Evolutionary conservation across 805 yeast genomes (phyloP).

Genomic region (Lipomyces lipofer): DNA sequence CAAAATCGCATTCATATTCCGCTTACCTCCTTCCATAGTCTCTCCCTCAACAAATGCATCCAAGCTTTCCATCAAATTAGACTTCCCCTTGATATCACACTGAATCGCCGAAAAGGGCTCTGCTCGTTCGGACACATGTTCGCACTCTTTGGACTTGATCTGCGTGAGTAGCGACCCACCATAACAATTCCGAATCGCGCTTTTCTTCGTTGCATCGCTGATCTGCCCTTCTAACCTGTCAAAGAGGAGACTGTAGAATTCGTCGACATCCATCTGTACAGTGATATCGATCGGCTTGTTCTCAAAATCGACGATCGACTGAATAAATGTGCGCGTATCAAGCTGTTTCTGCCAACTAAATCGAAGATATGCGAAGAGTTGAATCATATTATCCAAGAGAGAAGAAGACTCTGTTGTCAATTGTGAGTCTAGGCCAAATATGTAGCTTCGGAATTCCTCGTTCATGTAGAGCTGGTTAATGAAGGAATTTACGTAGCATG

Average conservation of each 20-base stretch:
- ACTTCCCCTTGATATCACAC: slow-evolving; percentile 28
- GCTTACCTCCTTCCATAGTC: slow-evolving; percentile 24
- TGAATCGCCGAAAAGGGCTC: slow-evolving; percentile 30
- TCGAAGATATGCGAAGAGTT: slow-evolving; percentile 21
- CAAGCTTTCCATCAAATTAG: slow-evolving; percentile 16
- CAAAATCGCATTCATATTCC: not conserved
- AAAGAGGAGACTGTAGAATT: slow-evolving; percentile 25
- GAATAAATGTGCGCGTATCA: slow-evolving; percentile 13
- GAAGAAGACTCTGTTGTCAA: not conserved
- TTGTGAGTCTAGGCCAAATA: slow-evolving; percentile 11
- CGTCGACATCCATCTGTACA: slow-evolving; percentile 30
- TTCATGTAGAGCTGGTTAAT: slow-evolving; percentile 28
- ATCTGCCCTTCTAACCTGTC: slow-evolving; percentile 25
- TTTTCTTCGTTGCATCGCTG: not conserved
- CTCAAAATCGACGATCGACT: slow-evolving; percentile 24
- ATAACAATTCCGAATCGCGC: slow-evolving; percentile 8
- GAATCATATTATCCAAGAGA: slow-evolving; percentile 9
- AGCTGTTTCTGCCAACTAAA: slow-evolving; percentile 19
- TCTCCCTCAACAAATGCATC: slow-evolving; percentile 29
- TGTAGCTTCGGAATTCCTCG: slow-evolving; percentile 11
- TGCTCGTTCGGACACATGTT: slow-evolving; percentile 22
- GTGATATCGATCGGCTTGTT: slow-evolving; percentile 26
- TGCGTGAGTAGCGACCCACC: slow-evolving; percentile 27
- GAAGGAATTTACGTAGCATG: slow-evolving; percentile 28
- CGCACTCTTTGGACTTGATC: slow-evolving; percentile 28